phyloP scores from a whole-genome alignment of 208 protist genomes.

The Herpetomonas tarakana region DNA sequence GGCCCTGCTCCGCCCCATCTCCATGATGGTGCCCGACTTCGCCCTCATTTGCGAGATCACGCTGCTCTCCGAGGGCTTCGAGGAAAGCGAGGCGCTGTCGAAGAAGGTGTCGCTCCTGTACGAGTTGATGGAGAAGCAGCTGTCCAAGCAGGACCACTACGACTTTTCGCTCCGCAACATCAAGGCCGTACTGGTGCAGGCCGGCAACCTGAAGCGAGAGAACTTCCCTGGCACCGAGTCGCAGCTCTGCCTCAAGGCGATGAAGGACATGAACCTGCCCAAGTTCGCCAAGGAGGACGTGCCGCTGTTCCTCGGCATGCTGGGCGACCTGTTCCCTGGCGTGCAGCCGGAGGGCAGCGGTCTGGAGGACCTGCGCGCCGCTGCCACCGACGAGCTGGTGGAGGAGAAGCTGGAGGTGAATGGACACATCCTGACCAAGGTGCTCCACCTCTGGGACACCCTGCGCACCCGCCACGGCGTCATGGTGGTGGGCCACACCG shows the following conservation, averaged over 20 bases:
- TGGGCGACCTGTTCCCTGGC: conserved; percentile 96
- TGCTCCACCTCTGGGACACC: conserved; percentile 96
- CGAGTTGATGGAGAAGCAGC: conserved; percentile 95
- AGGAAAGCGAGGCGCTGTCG: conserved; percentile 91
- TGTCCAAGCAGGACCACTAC: conserved; percentile 99
- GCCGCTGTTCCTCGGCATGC: conserved; percentile 94
- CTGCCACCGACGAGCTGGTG: conserved; percentile 72
- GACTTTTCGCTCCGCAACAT: conserved; percentile 98
- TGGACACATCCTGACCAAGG: conserved; percentile 90
- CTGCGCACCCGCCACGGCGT: conserved; percentile 96
- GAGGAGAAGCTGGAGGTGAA: conserved; percentile 75
- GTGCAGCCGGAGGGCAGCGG: conserved; percentile 76
- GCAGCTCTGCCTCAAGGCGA: conserved; percentile 94
- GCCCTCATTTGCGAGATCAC: conserved; percentile 98
- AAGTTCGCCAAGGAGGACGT: conserved; percentile 98
- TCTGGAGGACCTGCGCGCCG: conserved; percentile 82
- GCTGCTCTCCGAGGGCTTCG: conserved; percentile 97
- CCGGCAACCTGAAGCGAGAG: conserved; percentile 93
- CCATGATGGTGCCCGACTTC: conserved; percentile 99
- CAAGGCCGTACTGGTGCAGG: conserved; percentile 95
- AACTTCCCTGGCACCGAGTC: conserved; percentile 92
- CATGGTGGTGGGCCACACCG: conserved; percentile 97
- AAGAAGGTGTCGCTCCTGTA: conserved; percentile 97
- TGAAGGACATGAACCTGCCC: conserved; percentile 97
- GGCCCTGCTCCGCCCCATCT: conserved; percentile 96